Evolutionary conservation across 2,329 filamentous ascomycete genomes (phyloP).

Genomic region (Monosporascus sp.): DNA sequence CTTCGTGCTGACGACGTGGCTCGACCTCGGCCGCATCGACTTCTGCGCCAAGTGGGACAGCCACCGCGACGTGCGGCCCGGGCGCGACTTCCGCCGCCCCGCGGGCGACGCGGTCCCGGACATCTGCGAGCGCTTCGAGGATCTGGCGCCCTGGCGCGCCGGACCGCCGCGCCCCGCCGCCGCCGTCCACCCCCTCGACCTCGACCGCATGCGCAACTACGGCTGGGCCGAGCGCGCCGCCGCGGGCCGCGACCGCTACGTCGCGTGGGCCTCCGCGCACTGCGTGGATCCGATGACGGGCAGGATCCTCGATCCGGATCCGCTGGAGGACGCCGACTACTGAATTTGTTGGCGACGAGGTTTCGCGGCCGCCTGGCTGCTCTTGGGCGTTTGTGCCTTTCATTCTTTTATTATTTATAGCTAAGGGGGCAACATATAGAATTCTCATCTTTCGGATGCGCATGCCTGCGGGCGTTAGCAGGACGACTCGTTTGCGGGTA

Average conservation of each 20-base stretch:
- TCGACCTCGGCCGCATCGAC: slow-evolving; percentile 16
- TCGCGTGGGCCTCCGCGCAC: slow-evolving; percentile 13
- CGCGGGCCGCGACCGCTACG: slow-evolving; percentile 8
- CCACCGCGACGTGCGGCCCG: slow-evolving; percentile 12
- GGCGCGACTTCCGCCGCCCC: slow-evolving; percentile 5
- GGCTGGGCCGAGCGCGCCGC: slow-evolving; percentile 11
- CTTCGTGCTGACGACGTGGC: slow-evolving; percentile 18
- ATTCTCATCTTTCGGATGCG: too few species aligned
- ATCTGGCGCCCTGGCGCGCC: slow-evolving; percentile 5
- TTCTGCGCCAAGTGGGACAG: slow-evolving; percentile 19
- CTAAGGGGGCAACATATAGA: too few species aligned
- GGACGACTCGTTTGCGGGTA: too few species aligned
- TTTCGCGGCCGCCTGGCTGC: too few species aligned
- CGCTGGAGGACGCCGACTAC: slow-evolving; percentile 15
- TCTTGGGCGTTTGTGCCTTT: too few species aligned
- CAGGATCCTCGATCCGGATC: slow-evolving; percentile 16
- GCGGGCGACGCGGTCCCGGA: slow-evolving; percentile 1
- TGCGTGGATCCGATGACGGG: slow-evolving; percentile 15
- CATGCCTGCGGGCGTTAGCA: too few species aligned
- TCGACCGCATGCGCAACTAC: slow-evolving; percentile 14
- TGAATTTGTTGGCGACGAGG: neutral
- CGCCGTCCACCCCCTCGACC: slow-evolving; percentile 8
- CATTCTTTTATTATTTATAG: too few species aligned
- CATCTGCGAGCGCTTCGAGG: slow-evolving; percentile 16
- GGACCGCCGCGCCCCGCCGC: slow-evolving; percentile 1